These are phyloP conservation scores for Psilocybe sp. DNA, from an alignment of 768 basidiomycete species.

Conservation along the genomic window DNA sequence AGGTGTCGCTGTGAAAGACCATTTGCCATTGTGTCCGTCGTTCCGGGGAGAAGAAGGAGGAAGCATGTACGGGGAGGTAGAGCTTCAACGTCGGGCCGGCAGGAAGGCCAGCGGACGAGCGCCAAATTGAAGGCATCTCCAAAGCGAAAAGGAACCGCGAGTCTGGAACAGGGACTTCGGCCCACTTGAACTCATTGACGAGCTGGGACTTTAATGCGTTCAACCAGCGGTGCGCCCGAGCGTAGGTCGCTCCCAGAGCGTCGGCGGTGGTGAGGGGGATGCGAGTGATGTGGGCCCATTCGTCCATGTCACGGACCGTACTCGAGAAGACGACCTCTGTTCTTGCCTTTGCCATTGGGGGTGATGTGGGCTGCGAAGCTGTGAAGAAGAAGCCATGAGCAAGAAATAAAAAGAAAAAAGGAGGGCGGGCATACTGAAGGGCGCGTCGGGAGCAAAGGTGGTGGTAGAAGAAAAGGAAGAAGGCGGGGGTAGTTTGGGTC, in stretches of 20 bases:
- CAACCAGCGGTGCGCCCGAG: conserved; percentile 77
- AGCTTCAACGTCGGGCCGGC: conserved; percentile 72
- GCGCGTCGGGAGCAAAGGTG: too few relatives aligned
- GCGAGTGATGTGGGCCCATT: conserved; percentile 75
- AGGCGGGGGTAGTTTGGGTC: conserved; percentile 25
- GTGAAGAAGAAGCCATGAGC: not conserved
- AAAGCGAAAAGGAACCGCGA: conserved; percentile 75
- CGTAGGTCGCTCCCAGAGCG: conserved; percentile 76
- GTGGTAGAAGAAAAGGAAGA: conserved; percentile 17
- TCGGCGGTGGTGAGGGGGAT: conserved; percentile 84
- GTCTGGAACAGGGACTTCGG: conserved; percentile 57
- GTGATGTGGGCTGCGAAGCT: conserved; percentile 9
- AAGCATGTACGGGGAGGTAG: conserved; percentile 75
- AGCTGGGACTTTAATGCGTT: conserved; percentile 60
- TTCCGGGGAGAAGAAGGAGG: conserved; percentile 84
- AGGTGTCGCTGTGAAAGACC: conserved; percentile 81
- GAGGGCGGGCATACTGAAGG: conserved; percentile 11
- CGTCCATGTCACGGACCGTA: conserved; percentile 79
- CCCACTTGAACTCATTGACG: conserved; percentile 68
- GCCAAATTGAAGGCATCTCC: conserved; percentile 76
- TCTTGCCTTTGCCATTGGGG: conserved; percentile 25
- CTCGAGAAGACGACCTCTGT: conserved; percentile 74
- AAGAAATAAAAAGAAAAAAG: conserved; percentile 16
- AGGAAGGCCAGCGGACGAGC: conserved; percentile 71
- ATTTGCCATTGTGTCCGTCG: conserved; percentile 86